Conservation (phyloP, 2,329 filamentous ascomycete species). For the Xylaria sp. region DNA sequence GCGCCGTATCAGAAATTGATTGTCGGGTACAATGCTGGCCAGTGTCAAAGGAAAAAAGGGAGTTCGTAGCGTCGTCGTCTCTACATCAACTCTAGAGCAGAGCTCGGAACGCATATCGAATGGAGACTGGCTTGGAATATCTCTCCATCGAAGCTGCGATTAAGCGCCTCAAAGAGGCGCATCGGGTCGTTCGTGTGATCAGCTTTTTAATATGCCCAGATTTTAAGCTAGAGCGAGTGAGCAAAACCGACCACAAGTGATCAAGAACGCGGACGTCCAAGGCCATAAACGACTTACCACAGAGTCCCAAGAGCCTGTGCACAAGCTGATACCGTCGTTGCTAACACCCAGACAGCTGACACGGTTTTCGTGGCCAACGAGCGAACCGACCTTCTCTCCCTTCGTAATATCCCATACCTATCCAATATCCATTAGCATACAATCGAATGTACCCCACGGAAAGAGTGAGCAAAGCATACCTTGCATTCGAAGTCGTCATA, state of each 20-base stretch:
- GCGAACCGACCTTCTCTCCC: constrained; percentile 92
- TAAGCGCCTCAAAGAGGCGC: constrained; percentile 13
- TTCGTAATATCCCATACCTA: constrained; percentile 97
- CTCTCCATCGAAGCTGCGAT: constrained; percentile 14
- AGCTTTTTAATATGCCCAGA: constrained; percentile 67
- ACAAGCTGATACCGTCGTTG: constrained; percentile 98
- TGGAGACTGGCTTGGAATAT: constrained; percentile 37
- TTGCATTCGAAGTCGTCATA: constrained; percentile 99
- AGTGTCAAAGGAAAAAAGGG: constrained; percentile 31
- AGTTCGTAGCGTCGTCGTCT: constrained; percentile 46
- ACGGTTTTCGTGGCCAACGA: constrained; percentile 96
- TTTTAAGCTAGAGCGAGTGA: constrained; percentile 61
- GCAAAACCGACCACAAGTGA: constrained; percentile 38
- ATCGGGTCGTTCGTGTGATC: constrained; percentile 21
- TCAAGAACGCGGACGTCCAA: not conserved
- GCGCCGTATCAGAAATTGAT: constrained; percentile 23
- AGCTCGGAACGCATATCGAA: constrained; percentile 39
- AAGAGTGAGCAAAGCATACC: constrained; percentile 49
- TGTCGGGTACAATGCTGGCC: constrained; percentile 29
- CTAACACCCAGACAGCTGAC: constrained; percentile 98
- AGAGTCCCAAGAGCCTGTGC: constrained; percentile 99
- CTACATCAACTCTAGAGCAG: constrained; percentile 37
- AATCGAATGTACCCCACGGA: not conserved
- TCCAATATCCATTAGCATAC: constrained; percentile 13
- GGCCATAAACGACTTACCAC: constrained; percentile 60